A percentile compares a stretch with the other conserved stretches of the same genome.
These are phyloP conservation scores for Zygnema circumcarinatum DNA, from an alignment of 139 green algal species.

Conservation along the genomic window DNA sequence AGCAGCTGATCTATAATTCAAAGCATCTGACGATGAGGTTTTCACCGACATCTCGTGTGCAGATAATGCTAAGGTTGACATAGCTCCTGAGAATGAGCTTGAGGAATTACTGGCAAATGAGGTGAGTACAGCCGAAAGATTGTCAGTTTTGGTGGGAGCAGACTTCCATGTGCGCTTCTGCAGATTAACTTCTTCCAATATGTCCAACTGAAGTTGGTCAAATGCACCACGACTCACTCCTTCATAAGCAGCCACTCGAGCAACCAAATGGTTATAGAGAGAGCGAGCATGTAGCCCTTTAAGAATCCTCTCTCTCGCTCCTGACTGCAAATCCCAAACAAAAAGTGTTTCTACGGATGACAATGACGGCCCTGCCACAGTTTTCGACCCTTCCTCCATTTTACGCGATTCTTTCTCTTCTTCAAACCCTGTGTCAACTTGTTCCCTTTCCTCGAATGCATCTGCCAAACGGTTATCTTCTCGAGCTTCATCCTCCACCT, in stretches of 20 bases:
- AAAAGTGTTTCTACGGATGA: not conserved
- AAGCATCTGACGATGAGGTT: not conserved
- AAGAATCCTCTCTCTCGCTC: not conserved
- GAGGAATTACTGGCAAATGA: not conserved
- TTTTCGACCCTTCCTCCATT: too few species aligned
- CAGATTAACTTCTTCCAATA: not conserved
- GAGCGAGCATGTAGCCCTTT: not conserved
- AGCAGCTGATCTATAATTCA: not conserved
- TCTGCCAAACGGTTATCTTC: not conserved
- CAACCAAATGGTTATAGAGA: not conserved
- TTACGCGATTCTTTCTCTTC: too few species aligned
- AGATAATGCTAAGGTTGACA: not conserved
- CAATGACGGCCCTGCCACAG: too few species aligned
- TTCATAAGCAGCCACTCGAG: not conserved
- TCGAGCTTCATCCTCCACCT: not conserved
- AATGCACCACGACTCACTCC: not conserved
- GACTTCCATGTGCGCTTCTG: too few species aligned
- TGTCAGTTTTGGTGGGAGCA: too few species aligned
- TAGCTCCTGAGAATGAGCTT: not conserved
- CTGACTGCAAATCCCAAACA: slow-evolving; percentile 32
- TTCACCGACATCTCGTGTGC: not conserved
- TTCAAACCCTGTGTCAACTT: too few species aligned
- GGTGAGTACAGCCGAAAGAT: not conserved
- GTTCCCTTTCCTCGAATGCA: too few species aligned
- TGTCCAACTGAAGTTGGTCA: not conserved